Percentiles rank a stretch among this genome's conserved stretches.
Evolutionary conservation across 768 basidiomycete genomes (phyloP).

Genomic region (Phylloporus sp.): DNA sequence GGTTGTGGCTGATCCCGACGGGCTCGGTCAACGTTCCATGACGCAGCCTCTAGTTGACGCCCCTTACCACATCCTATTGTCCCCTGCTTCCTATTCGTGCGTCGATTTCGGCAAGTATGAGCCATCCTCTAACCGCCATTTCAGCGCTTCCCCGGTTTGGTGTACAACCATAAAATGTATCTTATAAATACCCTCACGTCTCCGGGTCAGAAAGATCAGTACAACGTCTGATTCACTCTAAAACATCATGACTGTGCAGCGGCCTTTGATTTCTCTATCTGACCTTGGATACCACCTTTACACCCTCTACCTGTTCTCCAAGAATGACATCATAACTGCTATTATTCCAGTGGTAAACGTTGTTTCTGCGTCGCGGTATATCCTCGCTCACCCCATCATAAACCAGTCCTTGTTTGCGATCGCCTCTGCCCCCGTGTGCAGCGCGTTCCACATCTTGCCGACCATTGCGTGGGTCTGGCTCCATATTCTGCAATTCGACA

Average conservation of each 20-base stretch:
- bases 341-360: conserved; percentile 44
- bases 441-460: conserved; percentile 17
- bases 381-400: neutral
- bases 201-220: neutral
- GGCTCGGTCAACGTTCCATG: neutral
- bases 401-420: conserved; percentile 32
- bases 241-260: conserved; percentile 19
- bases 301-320: conserved; percentile 40
- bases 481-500: conserved; percentile 42
- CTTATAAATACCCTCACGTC: neutral
- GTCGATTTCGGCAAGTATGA: neutral
- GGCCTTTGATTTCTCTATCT: neutral
- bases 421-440: conserved; percentile 31
- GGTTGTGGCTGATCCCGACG: no score
- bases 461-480: conserved; percentile 42
- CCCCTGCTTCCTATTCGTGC: neutral
- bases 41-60: neutral
- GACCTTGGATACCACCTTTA: conserved; percentile 23
- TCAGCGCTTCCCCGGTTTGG: neutral
- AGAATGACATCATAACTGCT: conserved; percentile 45
- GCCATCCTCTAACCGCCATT: no score
- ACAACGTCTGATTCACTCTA: neutral
- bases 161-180: neutral
- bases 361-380: neutral
- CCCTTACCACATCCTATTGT: no score